phyloP scores from a whole-genome alignment of 306 rosid species.

The Vicia villosa region DNA sequence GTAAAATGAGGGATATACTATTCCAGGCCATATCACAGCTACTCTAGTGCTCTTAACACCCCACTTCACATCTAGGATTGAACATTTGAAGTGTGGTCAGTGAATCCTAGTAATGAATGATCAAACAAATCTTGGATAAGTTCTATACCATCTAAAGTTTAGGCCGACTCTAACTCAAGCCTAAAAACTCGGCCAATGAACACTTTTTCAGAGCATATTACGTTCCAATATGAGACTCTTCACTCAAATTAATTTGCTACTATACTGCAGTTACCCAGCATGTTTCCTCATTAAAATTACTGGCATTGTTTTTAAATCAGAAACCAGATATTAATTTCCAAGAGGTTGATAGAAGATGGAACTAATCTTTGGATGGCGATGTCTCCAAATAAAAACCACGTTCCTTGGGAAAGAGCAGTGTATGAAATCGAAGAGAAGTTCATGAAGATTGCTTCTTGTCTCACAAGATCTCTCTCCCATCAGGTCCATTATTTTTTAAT shows the following conservation, averaged over 20 bases:
- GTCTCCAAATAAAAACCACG: slow-evolving; percentile 62
- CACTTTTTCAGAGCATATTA: not conserved
- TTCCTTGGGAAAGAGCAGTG: slow-evolving; percentile 71
- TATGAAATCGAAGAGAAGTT: slow-evolving; percentile 77
- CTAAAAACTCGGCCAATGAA: not conserved
- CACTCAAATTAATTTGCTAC: not conserved
- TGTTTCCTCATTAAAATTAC: slow-evolving; percentile 27
- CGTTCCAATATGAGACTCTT: not conserved
- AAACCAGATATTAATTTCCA: slow-evolving; percentile 76
- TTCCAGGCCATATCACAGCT: too few species aligned
- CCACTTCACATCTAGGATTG: too few species aligned
- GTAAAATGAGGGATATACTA: too few species aligned
- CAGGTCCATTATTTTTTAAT: slow-evolving; percentile 56
- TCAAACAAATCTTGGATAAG: too few species aligned
- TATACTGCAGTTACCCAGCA: slow-evolving; percentile 28
- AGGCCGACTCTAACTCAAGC: too few species aligned
- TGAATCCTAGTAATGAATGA: too few species aligned
- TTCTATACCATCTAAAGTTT: too few species aligned
- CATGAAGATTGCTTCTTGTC: slow-evolving; percentile 73
- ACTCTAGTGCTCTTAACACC: too few species aligned
- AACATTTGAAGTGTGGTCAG: too few species aligned
- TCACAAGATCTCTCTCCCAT: slow-evolving; percentile 72
- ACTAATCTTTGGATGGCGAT: slow-evolving; percentile 74
- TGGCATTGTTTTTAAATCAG: slow-evolving; percentile 44
- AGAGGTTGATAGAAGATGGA: slow-evolving; percentile 77